Base-by-base conservation (phyloP, 169 alveolate species). In the Theileria luwenshuni region DNA sequence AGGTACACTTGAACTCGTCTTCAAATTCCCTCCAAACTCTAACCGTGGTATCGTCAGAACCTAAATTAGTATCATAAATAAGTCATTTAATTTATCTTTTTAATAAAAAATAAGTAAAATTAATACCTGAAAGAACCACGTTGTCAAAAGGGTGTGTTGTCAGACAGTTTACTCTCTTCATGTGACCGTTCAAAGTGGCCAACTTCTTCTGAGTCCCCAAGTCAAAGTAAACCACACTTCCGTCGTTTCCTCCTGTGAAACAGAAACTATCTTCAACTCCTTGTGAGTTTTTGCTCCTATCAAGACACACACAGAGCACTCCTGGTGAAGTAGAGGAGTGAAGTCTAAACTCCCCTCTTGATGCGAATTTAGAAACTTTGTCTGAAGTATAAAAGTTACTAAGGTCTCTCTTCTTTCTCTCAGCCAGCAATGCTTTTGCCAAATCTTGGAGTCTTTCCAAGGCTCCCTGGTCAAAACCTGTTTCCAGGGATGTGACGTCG, bases 211-310 rank as follows among this genome's bases (percentile, higher is more conserved):
- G 85, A 15, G 58, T 68, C 30, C 21, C 69, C 51, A 91, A 52
- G 32, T 92, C 94, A 30, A 90, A 86, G 63, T 84, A 83, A 32
- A 87, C 72, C 19, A 92, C 83, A 35, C 62, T 59, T 15, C 95
- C 95, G 64, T 92, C 96, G 42, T 67, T 77, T 23, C 96, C 96
- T 5, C 96, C 96, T 0, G 96, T 80, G 45, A 79, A 92, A 68
- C 84, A 87, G 62, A 62, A 49, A 56, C 81, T 80, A 7, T 69
- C 86, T 25, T 10, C 71, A 41, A 76, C 72, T 25, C 85, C 52
- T 38, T 62, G 60, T 19, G 61, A 43, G 43, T 74, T 54, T 38
- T 41, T 59, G 56, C 28, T 51, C 62, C 74, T 56, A 54, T 89
- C 91, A 43, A 89, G 10, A 6, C 83, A 23, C 27, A 89, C 76